Evolutionary conservation across 2,329 filamentous ascomycete species (phyloP), one percentile per base, ranked within the genome.

Genomic region (Neonectria punicea): DNA sequence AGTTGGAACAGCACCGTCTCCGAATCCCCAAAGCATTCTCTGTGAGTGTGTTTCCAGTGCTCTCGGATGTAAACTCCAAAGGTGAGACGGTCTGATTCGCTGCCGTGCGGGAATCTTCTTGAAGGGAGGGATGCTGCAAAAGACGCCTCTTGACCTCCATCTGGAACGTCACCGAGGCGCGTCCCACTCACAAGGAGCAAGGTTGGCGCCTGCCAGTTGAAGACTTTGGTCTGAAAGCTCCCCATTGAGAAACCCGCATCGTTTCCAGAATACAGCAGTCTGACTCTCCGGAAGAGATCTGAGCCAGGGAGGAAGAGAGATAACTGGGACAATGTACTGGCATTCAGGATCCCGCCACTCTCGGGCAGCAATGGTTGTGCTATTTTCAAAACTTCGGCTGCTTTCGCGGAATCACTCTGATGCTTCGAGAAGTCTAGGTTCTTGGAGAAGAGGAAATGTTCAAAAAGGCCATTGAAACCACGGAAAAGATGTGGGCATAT

Each of bases 171-270:
- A 2, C 82, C 77, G 7, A 93, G 81, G 6, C 90, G 84, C 4
- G 85, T 87, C 20, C 92, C 92, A 20, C 87, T 87, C 2, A 93
- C 88, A 1, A 94, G 83, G 11, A 94, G 81, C 18, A 94, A 86
- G 0, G 92, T 93, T 0, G 92, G 92, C 0, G 91, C 91, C 46
- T 87, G 84, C 91, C 92, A 94, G 75, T 93, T 92, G 79, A 93
- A 92, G 3, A 93, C 89, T 70, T 89, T 90, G 20, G 89, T 86
- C 74, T 93, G 90, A 67, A 93, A 93, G 60, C 89, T 90, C 22
- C 91, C 90, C 87, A 93, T 91, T 20, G 90, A 92, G 78, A 93
- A 94, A 5, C 92, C 92, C 13, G 90, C 88, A 28, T 88, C 86
- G 51, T 86, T 89, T 5, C 91, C 92, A 1, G 89, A 90, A 74